These are phyloP conservation scores for Annona cherimola DNA, from an alignment of 164 flowering plant genomes.

Conservation along the genomic window DNA sequence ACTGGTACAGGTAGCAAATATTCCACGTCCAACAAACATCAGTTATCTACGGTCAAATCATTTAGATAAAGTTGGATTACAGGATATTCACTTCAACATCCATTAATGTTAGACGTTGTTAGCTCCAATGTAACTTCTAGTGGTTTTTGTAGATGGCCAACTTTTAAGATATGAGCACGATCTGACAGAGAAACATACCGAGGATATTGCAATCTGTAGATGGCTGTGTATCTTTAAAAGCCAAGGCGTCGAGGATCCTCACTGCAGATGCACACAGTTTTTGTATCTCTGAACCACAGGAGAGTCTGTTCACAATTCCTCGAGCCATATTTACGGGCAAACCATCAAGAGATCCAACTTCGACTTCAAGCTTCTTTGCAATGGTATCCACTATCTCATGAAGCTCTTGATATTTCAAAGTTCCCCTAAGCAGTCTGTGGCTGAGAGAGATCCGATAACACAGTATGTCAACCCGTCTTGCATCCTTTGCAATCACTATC, in stretches of 20 bases:
- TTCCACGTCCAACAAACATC: background rate
- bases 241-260: conserved; percentile 46
- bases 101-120: background rate
- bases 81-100: background rate
- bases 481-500: conserved; percentile 64
- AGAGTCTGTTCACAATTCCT: conserved; percentile 88
- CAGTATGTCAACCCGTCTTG: conserved; percentile 80
- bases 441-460: conserved; percentile 73
- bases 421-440: conserved; percentile 64
- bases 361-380: conserved; percentile 69
- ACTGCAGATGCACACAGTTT: conserved; percentile 64
- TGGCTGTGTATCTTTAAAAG: conserved; percentile 22
- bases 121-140: background rate
- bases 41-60: background rate
- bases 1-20: background rate
- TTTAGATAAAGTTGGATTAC: background rate
- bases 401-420: conserved; percentile 44
- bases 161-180: background rate
- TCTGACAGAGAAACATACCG: conserved; percentile 2
- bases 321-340: conserved; percentile 70
- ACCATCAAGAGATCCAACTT: conserved; percentile 79
- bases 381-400: conserved; percentile 58
- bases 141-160: background rate
- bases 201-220: conserved; percentile 2
- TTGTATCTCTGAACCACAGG: conserved; percentile 78